Percentiles rank a stretch among this genome's conserved stretches.
phyloP scores from a whole-genome alignment of 2,329 filamentous ascomycete species.

The Ceratocystis destructans region DNA sequence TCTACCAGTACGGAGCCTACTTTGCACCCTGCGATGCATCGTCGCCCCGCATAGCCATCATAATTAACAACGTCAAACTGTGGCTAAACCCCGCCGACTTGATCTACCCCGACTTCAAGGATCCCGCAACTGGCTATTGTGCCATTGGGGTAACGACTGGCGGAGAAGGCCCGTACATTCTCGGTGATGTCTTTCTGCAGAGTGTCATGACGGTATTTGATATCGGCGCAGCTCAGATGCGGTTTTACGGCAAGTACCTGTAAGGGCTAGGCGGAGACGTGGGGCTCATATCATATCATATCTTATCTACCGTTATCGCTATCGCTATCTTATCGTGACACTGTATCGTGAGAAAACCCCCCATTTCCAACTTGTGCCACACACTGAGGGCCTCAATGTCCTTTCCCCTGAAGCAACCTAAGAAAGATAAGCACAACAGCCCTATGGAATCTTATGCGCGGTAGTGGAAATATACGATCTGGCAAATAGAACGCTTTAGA shows the following conservation, averaged over 20 bases:
- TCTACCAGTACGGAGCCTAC: slow-evolving; percentile 35
- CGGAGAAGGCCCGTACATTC: slow-evolving; percentile 34
- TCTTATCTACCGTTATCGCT: not conserved
- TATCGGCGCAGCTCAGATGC: slow-evolving; percentile 34
- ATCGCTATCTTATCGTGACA: too few species aligned
- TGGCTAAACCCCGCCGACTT: slow-evolving; percentile 37
- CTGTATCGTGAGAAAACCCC: not conserved
- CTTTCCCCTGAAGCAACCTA: too few species aligned
- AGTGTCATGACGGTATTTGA: slow-evolving; percentile 39
- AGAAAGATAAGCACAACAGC: too few species aligned
- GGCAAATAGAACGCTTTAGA: too few species aligned
- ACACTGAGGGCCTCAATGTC: too few species aligned
- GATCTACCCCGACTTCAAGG: slow-evolving; percentile 32
- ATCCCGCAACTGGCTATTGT: slow-evolving; percentile 35
- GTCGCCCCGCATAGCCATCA: slow-evolving; percentile 33
- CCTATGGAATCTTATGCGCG: too few species aligned
- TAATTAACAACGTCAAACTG: slow-evolving; percentile 33
- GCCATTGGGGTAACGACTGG: slow-evolving; percentile 35
- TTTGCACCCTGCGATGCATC: slow-evolving; percentile 37
- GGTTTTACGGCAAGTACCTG: slow-evolving; percentile 27
- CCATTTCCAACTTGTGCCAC: too few species aligned
- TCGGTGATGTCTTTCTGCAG: slow-evolving; percentile 38
- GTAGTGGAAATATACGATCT: too few species aligned
- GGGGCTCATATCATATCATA: not conserved
- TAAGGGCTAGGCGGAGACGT: not conserved